Conservation (phyloP, 192 early-diverging fungal genomes). For the Backusella morwellensis region DNA sequence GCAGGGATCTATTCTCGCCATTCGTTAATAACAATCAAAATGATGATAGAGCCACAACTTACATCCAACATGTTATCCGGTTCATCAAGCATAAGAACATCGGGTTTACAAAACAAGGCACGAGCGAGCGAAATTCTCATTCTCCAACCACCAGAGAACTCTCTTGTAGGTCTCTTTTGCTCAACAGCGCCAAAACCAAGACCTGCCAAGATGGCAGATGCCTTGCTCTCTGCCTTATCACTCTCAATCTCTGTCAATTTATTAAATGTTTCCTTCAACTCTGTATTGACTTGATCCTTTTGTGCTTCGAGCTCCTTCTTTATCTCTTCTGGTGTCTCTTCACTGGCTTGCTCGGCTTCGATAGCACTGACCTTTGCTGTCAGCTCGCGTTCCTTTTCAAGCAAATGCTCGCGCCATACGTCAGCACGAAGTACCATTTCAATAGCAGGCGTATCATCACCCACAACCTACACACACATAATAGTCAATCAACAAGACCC, state of each 20-base stretch:
- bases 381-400: conserved; percentile 80
- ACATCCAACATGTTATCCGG: conserved; percentile 87
- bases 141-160: conserved; percentile 99
- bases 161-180: conserved; percentile 84
- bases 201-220: conserved; percentile 94
- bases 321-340: conserved; percentile 49
- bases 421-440: conserved; percentile 92
- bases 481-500: not conserved
- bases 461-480: conserved; percentile 64
- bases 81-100: conserved; percentile 88
- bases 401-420: conserved; percentile 84
- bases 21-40: not conserved
- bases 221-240: conserved; percentile 92
- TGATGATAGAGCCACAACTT: not conserved
- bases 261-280: conserved; percentile 80
- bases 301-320: conserved; percentile 52
- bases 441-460: conserved; percentile 85
- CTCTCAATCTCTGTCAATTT: conserved; percentile 95
- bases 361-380: conserved; percentile 49
- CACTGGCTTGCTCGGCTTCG: conserved; percentile 51
- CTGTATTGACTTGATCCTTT: conserved; percentile 47
- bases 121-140: conserved; percentile 97
- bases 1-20: conserved; percentile 69
- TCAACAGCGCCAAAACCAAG: conserved; percentile 84
- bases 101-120: conserved; percentile 96